phyloP scores from a whole-genome alignment of 345 rosid genomes.

The Psidium friedrichsthalianum region DNA sequence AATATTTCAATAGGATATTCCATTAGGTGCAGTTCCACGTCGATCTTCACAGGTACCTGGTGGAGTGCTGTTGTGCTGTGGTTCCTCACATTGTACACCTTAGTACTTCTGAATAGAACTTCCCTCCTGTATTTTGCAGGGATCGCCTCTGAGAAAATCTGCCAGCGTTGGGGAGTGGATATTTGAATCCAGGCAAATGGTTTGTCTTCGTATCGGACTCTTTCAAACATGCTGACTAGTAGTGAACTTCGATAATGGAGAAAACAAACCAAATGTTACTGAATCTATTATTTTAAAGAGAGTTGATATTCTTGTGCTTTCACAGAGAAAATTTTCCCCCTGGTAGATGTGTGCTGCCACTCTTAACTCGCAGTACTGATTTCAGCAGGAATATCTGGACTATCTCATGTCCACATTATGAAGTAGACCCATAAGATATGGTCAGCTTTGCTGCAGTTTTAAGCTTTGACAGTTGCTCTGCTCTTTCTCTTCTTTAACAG shows the following conservation, averaged over 20 bases:
- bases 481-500: slow-evolving; percentile 26
- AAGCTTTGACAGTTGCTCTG: not conserved
- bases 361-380: not conserved
- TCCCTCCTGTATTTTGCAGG: slow-evolving; percentile 32
- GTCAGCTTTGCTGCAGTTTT: not conserved
- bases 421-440: not conserved
- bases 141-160: slow-evolving; percentile 83
- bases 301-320: not conserved
- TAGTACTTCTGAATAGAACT: not conserved
- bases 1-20: slow-evolving; percentile 66
- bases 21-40: slow-evolving; percentile 66
- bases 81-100: not conserved
- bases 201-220: slow-evolving; percentile 11
- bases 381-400: not conserved
- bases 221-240: not conserved
- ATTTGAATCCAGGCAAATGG: slow-evolving; percentile 55
- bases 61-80: not conserved
- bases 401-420: not conserved
- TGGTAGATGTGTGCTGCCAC: not conserved
- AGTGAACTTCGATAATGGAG: not conserved
- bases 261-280: not conserved
- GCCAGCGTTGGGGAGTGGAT: slow-evolving; percentile 97
- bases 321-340: not conserved
- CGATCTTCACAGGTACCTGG: slow-evolving; percentile 74
- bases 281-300: not conserved